Base-by-base conservation (phyloP, 805 yeast genomes). In the Monosporozyma unispora region DNA sequence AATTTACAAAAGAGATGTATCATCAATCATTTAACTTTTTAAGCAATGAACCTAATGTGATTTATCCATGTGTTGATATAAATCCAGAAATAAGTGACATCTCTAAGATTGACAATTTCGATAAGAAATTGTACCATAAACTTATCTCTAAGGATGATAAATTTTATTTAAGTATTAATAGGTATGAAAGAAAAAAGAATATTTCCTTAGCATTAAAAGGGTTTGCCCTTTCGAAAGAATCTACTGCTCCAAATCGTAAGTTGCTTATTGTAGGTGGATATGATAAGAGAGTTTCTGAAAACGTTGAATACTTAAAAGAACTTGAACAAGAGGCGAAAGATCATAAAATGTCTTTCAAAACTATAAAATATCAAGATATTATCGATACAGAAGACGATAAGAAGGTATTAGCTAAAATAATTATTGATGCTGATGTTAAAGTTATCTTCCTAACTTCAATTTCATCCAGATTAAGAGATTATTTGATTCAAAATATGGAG, bases 231-330 rank as follows among this genome's bases (percentile, higher is more conserved):
- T 66, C 75, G 2, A 49, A 55, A 2, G 68, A 64, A 21, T 55
- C 62, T n/a, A 14, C 43, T 16, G 25, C 45, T 7, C 59, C 50
- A 35, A 60, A 66, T 18, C 71, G 75, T 4, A 76, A 77, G 50
- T 72, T 93, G 47, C 75, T 89, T 1, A 68, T 93, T 37, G 85
- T 96, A 8, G 99, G 99, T 11, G 99, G 99, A 0, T 93, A 82
- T 66, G 99, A 93, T 64, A 57, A 75, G 9, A 69, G 88, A 43
- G 84, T 87, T 0, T 49, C 58, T 0, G 98, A 90, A 63, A 93
- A 93, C 65, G 84, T 79, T 27, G 77, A 76, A 46, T 87, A 87
- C 58, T 71, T 89, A 45, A 60, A 70, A 21, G 86, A 86, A 54
- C 72, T 93, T 37, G 72, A 77, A 54, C 46, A 57, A 5, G 67